Evolutionary conservation across 2,329 filamentous ascomycete genomes (phyloP).

Genomic region (Fusarium sp.): DNA sequence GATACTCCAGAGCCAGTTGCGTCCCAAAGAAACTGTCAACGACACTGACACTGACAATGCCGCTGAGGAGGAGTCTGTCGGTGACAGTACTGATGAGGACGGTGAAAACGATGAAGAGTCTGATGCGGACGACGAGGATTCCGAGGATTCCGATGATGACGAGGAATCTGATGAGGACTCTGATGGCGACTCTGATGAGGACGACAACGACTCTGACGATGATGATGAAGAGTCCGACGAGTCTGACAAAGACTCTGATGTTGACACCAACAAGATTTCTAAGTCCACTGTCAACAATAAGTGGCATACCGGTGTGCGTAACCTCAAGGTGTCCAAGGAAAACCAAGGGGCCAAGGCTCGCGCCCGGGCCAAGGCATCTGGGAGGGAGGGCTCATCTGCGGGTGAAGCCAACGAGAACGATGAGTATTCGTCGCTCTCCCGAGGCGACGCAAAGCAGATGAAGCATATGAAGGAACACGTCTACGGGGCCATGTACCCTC

Average conservation of each 20-base stretch:
- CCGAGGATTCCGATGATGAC: background rate
- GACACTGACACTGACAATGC: background rate
- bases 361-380: background rate
- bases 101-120: background rate
- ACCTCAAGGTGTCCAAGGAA: fast-evolving
- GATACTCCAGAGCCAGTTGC: constrained; percentile 39
- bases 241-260: background rate
- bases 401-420: background rate
- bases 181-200: background rate
- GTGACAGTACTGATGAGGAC: background rate
- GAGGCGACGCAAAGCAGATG: background rate
- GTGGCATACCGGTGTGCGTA: background rate
- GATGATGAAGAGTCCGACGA: background rate
- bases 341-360: background rate
- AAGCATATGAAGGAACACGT: constrained; percentile 43
- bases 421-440: background rate
- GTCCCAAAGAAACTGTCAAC: background rate
- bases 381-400: no score
- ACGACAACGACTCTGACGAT: background rate
- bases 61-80: background rate
- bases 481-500: constrained; percentile 45
- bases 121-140: background rate
- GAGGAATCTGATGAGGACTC: background rate
- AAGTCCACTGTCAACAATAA: background rate
- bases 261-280: background rate